Evolutionary conservation across 805 yeast species (phyloP), one percentile per base, ranked within the genome.

Genomic region (Yarrowia sp.): DNA sequence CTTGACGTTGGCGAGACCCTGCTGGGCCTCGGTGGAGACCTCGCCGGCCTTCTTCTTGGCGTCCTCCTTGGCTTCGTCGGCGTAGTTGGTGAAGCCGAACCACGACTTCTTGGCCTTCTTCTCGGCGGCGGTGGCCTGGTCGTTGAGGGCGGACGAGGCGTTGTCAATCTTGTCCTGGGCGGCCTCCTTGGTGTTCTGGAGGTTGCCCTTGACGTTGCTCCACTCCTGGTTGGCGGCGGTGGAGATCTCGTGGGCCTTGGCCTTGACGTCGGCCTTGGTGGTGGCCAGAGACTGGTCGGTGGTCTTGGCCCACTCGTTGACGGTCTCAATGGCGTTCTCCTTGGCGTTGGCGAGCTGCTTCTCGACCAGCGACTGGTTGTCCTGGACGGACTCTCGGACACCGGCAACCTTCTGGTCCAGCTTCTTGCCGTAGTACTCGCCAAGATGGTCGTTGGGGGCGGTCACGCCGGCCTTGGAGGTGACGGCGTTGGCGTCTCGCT

Each of bases 361-460:
- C 52, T 69, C 63, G 14, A 58, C 26, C 15, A 58, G 26, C 11
- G 38, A n/a, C 50, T 43, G 32, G 64, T 56, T 43, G 32, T 43
- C 64, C 7, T 43, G n/a, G 41, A 58, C 32, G 2, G 50, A 5
- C 5, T 58, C 64, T 8, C 50, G 50, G 42, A 58, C 64, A 1
- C 36, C 41, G 41, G 50, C 50, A 8, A 58, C 64, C 50, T 58
- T 42, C 32, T 58, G 50, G 50, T 69, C 71, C 19, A 67, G 59
- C 69, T 70, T 68, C 70, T 61, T 52, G 38, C 71, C 72, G 43
- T 43, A 56, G 56, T 70, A 50, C 70, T 69, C 64, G 9, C 70
- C 67, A n/a, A 58, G 64, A 12, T 43, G 64, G 41, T 58, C 64
- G 64, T 58, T 58, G 41, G 64, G 64, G 41, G 50, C 55, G 16